Evolutionary conservation across 805 yeast genomes (phyloP).

Genomic region (Candida hungchunana): DNA sequence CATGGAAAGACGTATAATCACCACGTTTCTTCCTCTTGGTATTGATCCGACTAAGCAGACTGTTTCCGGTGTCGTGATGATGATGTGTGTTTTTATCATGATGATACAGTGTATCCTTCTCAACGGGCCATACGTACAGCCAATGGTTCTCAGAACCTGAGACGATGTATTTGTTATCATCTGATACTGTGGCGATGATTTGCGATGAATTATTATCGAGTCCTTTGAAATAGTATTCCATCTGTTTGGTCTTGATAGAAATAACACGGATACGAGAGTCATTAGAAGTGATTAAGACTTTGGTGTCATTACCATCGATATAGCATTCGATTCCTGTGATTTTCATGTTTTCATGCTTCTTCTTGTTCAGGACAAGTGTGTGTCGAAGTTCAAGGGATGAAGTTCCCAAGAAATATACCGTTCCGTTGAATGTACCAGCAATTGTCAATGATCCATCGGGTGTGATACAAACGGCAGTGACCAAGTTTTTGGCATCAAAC

Average conservation of each 20-base stretch:
- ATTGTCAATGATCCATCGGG: slow-evolving; percentile 57
- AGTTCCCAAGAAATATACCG: slow-evolving; percentile 56
- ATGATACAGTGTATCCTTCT: slow-evolving; percentile 22
- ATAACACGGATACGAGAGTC: slow-evolving; percentile 75
- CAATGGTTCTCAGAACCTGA: slow-evolving; percentile 87
- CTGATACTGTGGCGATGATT: slow-evolving; percentile 61
- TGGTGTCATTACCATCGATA: slow-evolving; percentile 31
- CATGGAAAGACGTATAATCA: slow-evolving; percentile 68
- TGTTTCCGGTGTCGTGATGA: neutral
- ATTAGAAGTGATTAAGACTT: slow-evolving; percentile 66
- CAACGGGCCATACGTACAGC: slow-evolving; percentile 73
- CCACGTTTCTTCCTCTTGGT: slow-evolving; percentile 42
- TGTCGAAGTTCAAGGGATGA: slow-evolving; percentile 49
- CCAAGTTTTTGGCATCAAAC: slow-evolving; percentile 56
- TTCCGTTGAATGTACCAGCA: slow-evolving; percentile 80
- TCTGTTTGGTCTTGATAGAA: slow-evolving; percentile 45
- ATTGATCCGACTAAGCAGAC: slow-evolving; percentile 1
- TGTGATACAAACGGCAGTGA: slow-evolving; percentile 72
- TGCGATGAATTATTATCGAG: slow-evolving; percentile 66
- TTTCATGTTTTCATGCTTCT: slow-evolving; percentile 32
- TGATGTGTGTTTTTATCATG: neutral
- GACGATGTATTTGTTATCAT: slow-evolving; percentile 53
- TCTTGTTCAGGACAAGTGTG: slow-evolving; percentile 44
- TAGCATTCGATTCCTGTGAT: slow-evolving; percentile 72
- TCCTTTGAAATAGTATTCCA: slow-evolving; percentile 73